Base-by-base conservation (phyloP, 768 basidiomycete genomes). In the Podaxis sp. region DNA sequence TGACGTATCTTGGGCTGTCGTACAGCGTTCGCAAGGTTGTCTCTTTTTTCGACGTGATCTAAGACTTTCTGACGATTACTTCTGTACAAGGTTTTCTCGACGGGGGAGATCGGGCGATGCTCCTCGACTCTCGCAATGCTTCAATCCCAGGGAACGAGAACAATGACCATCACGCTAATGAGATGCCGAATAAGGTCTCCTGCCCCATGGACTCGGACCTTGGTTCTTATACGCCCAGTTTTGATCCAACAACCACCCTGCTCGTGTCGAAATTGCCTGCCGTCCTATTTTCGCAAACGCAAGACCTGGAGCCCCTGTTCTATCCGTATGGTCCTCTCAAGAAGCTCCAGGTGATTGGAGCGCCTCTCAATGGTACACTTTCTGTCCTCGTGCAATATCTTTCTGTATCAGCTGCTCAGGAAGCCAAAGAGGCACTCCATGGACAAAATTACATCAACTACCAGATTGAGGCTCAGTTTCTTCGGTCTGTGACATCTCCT, bases 1-100 rank as follows among this genome's bases (percentile, higher is more conserved):
- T 50, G 90, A 93, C 68, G 82, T 93, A 55, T 91, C 90, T 5
- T 93, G 90, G 90, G 91, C 90, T 16, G 90, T 93, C 23, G 90
- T 93, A 38, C 90, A 93, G 65, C 89, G 90, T 48, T 93, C 90
- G 63, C 86, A 88, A 79, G 90, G 90, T 89, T 36, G 18, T 60
- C 64, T 37, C 13, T 9, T 38, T 44, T 13, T 37, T 42, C 9
- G 50, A 2, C 50, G 11, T 4, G 10, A 40, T 38, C 52, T 14
- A 9, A 27, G 52, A 16, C 23, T 55, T 37, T 37, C 9, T 47
- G 6, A 38, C 51, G 38, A 16, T 55, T 56, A 44, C n/a, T 62
- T 32, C 64, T 42, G 9, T 6, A 11, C 3, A 62, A 91, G 90
- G 89, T 21, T 91, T 91, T 67, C 76, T 92, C 61, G 90, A 93